Base-by-base conservation (phyloP, 2,329 filamentous ascomycete species). In the Helicocarpus griseus region DNA sequence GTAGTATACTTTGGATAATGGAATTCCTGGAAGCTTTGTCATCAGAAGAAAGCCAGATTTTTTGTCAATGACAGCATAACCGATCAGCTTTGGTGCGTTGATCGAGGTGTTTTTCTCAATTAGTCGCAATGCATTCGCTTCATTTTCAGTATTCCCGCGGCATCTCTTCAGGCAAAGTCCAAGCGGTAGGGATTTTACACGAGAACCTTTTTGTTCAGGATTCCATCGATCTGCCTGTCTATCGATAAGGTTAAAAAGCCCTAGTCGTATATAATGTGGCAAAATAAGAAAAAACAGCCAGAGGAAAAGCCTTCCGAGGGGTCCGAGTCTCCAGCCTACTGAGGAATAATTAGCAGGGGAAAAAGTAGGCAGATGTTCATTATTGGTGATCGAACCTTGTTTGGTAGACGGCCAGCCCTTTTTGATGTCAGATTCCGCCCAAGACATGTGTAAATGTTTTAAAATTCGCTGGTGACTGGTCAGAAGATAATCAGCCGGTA, bases 141-240 rank as follows among this genome's bases (percentile, higher is more conserved):
- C 54, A 24, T 55, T 54, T 24, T 50, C 31, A 21, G 50, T 41
- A 35, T 49, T 40, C 17, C 33, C 28, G 6, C 21, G n/a, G 26
- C 55, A 50, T 21, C 39, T 47, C 40, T 56, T 56, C 8, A 56
- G 33, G 29, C 48, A 54, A 19, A 57, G 53, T 14, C 55, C 55
- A 24, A 52, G 29, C 11, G 53, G 55, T n/a, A 57, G 50, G 33
- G 21, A 45, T 35, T 51, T 57, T 19, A 57, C 26, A 22, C 9
- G 28, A 5, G 45, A 24, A 31, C 38, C 7, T 14, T 29, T n/a
- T 26, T 33, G 17, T 24, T 40, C 31, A 5, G 41, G 48, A 17
- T 51, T 11, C 33, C 31, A 28, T 19, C 28, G 40, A 1, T 49
- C 47, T 49, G 40, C 9, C 17, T 39, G 47, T 21, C 14, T 24